Evolutionary conservation across 2,329 filamentous ascomycete genomes (phyloP).

Genomic region (Fusarium anguioides): DNA sequence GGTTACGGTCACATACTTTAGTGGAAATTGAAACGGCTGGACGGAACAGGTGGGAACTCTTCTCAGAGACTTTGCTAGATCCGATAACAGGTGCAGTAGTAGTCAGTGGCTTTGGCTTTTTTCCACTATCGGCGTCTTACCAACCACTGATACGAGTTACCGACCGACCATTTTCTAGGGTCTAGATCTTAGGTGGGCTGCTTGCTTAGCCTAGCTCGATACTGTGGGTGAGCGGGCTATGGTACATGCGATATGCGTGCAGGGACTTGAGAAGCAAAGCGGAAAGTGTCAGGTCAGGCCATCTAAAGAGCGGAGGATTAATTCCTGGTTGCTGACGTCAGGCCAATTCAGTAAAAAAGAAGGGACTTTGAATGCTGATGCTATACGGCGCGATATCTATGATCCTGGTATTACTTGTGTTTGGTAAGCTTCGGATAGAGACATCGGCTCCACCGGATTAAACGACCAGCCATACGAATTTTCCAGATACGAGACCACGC

Average conservation of each 20-base stretch:
- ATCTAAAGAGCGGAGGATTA: constrained; percentile 2
- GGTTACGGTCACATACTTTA: too few species aligned
- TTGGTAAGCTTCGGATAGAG: neutral
- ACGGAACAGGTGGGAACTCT: neutral
- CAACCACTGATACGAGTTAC: constrained; percentile 20
- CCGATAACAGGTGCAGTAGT: neutral
- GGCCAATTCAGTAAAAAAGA: neutral
- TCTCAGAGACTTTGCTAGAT: neutral
- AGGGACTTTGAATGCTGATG: neutral
- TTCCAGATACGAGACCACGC: constrained; percentile 10
- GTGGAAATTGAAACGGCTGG: neutral
- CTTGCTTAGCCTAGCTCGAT: constrained; percentile 1
- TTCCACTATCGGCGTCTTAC: neutral
- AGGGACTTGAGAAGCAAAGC: constrained; percentile 10
- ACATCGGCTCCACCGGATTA: constrained; percentile 2
- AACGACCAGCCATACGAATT: neutral
- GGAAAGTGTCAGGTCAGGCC: neutral
- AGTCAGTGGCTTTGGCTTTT: neutral
- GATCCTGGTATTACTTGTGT: neutral
- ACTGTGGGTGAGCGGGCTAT: neutral
- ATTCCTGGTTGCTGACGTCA: constrained; percentile 30
- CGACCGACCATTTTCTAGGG: constrained; percentile 4
- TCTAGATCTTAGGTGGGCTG: constrained; percentile 18
- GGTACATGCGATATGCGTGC: constrained; percentile 7
- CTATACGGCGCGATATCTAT: neutral